These are phyloP conservation scores for Xylaria sp. DNA, from an alignment of 495 filamentous ascomycete species.

Conservation along the genomic window DNA sequence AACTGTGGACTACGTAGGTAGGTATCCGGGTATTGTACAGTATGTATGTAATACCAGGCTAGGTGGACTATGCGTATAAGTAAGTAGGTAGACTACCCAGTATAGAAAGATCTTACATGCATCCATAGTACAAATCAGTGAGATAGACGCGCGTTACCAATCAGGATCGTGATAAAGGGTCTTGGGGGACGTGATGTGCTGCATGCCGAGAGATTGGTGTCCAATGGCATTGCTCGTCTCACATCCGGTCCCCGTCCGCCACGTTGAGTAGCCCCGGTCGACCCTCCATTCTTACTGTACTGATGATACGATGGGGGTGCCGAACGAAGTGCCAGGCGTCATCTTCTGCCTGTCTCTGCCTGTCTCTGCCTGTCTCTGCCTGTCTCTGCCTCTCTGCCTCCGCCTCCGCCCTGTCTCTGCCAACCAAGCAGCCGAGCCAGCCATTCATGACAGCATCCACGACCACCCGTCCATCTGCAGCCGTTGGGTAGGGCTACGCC, in stretches of 20 bases:
- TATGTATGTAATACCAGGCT: no score
- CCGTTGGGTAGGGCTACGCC: constrained; percentile 12
- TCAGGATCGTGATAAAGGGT: neutral
- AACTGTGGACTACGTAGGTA: neutral
- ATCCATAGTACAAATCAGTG: neutral
- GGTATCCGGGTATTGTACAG: no score
- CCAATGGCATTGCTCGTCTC: constrained; percentile 4
- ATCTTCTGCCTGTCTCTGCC: neutral
- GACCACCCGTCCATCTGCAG: neutral
- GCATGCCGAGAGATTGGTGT: constrained; percentile 19
- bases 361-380: no score
- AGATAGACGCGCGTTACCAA: constrained; percentile 23
- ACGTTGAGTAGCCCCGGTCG: constrained; percentile 11
- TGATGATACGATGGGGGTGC: constrained; percentile 9
- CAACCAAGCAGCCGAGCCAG: no score
- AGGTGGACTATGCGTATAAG: no score
- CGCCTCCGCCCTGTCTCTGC: no score
- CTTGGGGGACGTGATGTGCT: neutral
- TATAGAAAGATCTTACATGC: constrained; percentile 1
- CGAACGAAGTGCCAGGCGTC: neutral
- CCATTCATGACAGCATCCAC: neutral
- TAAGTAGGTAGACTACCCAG: neutral
- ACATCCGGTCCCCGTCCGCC: constrained; percentile 13
- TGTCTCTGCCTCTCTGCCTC: neutral
- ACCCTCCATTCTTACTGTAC: constrained; percentile 17